Conservation (phyloP, 805 yeast genomes). For the Kuraishia piskuri region DNA sequence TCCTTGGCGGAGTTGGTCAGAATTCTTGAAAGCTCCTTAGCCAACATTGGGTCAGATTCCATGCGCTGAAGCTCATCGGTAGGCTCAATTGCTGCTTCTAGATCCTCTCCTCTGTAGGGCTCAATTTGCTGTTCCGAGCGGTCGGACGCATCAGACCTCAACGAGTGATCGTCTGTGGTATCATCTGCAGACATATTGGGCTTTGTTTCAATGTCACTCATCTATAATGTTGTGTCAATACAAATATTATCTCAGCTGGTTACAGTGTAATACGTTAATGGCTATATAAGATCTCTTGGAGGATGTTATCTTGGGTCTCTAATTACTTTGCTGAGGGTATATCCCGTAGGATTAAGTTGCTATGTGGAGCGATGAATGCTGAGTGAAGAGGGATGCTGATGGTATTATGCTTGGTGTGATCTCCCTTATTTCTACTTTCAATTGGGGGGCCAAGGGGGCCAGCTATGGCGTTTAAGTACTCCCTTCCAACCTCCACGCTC, state of each 20-base stretch:
- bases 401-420: neutral
- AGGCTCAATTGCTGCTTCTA: neutral
- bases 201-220: neutral
- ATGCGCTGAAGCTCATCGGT: neutral
- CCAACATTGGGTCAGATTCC: neutral
- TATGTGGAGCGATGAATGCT: no score
- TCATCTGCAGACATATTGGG: neutral
- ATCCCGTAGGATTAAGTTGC: no score
- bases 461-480: neutral
- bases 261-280: no score
- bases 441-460: neutral
- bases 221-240: no score
- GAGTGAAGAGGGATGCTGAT: neutral
- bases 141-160: neutral
- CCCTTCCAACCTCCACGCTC: neutral
- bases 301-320: no score
- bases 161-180: neutral
- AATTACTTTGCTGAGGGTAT: no score
- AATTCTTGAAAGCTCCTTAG: conserved; percentile 26
- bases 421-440: neutral
- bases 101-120: neutral
- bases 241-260: no score
- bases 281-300: no score
- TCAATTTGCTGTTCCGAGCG: neutral
- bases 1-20: conserved; percentile 28